Evolutionary conservation across 2,329 filamentous ascomycete species (phyloP).

Genomic region (Monosporascus sp.): DNA sequence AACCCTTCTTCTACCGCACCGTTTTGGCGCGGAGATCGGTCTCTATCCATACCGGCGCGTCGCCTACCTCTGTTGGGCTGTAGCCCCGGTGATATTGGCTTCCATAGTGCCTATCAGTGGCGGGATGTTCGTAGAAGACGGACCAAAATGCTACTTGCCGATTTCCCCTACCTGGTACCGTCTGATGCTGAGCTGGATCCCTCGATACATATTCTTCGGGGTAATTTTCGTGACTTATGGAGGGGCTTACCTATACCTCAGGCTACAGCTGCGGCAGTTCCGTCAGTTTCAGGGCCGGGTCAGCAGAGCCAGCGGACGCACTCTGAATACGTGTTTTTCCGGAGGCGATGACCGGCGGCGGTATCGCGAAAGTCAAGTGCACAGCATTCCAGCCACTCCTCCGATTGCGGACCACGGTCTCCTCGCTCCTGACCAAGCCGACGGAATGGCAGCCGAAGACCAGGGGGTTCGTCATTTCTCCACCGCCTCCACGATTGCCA

Average conservation of each 20-base stretch:
- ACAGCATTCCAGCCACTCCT: slow-evolving; percentile 17
- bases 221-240: slow-evolving; percentile 61
- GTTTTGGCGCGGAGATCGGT: slow-evolving; percentile 49
- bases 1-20: slow-evolving; percentile 59
- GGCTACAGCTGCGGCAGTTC: slow-evolving; percentile 37
- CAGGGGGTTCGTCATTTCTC: slow-evolving; percentile 19
- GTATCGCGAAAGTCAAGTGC: slow-evolving; percentile 5
- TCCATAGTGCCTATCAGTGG: slow-evolving; percentile 26
- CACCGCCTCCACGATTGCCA: slow-evolving; percentile 21
- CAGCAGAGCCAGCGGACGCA: slow-evolving; percentile 11
- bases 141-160: slow-evolving; percentile 59
- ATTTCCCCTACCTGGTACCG: slow-evolving; percentile 63
- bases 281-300: slow-evolving; percentile 24
- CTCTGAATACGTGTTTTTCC: neutral
- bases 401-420: slow-evolving; percentile 19
- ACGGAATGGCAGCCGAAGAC: slow-evolving; percentile 5
- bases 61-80: slow-evolving; percentile 52
- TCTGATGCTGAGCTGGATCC: slow-evolving; percentile 65
- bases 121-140: slow-evolving; percentile 22
- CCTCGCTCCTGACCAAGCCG: slow-evolving; percentile 10
- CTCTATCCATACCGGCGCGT: slow-evolving; percentile 61
- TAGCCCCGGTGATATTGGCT: slow-evolving; percentile 56
- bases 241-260: slow-evolving; percentile 66
- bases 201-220: slow-evolving; percentile 63
- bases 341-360: slow-evolving; percentile 2